Conservation (phyloP, 768 basidiomycete species). For the Boletus pseudo-olivaceus region DNA sequence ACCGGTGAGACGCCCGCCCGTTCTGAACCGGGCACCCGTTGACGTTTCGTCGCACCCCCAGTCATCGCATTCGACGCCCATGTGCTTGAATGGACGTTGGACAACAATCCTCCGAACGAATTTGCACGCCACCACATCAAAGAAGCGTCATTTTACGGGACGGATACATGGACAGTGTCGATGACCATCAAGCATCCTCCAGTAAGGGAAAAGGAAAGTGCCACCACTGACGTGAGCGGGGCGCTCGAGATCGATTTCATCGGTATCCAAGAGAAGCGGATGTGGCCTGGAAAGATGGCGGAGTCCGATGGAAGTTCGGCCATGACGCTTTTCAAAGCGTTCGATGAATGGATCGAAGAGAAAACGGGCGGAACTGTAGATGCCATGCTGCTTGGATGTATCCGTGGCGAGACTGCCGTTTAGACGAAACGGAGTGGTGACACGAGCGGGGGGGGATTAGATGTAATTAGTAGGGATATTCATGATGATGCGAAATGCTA, state of each 20-base stretch:
- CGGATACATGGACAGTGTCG: constrained; percentile 68
- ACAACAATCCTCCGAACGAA: constrained; percentile 73
- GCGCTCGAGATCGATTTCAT: constrained; percentile 67
- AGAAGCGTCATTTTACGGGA: constrained; percentile 83
- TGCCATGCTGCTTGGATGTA: constrained; percentile 62
- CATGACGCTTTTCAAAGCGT: constrained; percentile 68
- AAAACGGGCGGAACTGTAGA: constrained; percentile 65
- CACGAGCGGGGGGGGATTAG: too few species aligned
- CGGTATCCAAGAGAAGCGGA: constrained; percentile 77
- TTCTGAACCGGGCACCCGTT: not conserved
- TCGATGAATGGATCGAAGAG: constrained; percentile 73
- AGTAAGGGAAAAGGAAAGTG: not conserved
- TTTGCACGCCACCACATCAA: constrained; percentile 84
- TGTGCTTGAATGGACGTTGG: constrained; percentile 80
- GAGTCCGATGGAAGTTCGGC: constrained; percentile 51
- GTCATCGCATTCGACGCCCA: constrained; percentile 91
- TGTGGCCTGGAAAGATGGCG: constrained; percentile 72
- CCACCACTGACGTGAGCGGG: not conserved
- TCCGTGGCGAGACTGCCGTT: constrained; percentile 55
- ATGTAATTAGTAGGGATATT: too few species aligned
- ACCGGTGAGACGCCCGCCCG: constrained; percentile 48
- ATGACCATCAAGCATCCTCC: constrained; percentile 59
- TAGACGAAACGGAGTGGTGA: constrained; percentile 13
- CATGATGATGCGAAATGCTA: too few species aligned
- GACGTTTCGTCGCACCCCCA: constrained; percentile 17